Conservation (phyloP, 2,329 filamentous ascomycete species). For the Westerdykella aurantiaca region DNA sequence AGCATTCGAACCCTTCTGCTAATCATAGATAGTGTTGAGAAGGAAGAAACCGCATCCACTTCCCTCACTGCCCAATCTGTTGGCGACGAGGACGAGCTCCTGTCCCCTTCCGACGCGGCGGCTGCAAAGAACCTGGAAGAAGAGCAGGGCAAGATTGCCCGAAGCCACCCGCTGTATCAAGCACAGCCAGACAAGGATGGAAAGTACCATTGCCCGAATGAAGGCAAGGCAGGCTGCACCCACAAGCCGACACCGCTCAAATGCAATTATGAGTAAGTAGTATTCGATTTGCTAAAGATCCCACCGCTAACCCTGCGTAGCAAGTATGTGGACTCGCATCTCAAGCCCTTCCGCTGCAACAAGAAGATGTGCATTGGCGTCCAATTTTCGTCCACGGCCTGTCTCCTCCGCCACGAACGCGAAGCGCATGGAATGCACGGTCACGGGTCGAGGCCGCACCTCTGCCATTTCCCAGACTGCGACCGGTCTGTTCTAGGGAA, state of each 20-base stretch:
- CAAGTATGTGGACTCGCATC: conserved; percentile 94
- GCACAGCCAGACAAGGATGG: conserved; percentile 63
- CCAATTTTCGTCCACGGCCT: conserved; percentile 91
- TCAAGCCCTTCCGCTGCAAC: conserved; percentile 96
- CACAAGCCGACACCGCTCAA: conserved; percentile 95
- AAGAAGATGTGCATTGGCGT: conserved; percentile 73
- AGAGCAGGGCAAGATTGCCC: conserved; percentile 36
- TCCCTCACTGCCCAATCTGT: conserved; percentile 22
- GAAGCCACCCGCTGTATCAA: conserved; percentile 64
- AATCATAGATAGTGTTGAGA: conserved; percentile 14
- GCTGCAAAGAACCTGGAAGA: conserved; percentile 33
- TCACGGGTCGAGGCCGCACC: conserved; percentile 85
- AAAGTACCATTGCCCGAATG: conserved; percentile 89
- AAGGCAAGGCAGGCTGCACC: conserved; percentile 66
- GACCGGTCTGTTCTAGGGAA: conserved; percentile 76
- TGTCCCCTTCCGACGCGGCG: conserved; percentile 24
- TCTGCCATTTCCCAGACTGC: conserved; percentile 82
- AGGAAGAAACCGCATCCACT: conserved; percentile 20
- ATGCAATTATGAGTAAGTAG: conserved; percentile 94
- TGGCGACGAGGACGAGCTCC: conserved; percentile 25
- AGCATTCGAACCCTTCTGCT: background rate
- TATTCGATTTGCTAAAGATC: conserved; percentile 4
- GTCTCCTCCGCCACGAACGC: conserved; percentile 87
- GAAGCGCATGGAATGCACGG: conserved; percentile 95
- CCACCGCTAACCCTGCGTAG: conserved; percentile 45